A percentile compares a stretch with the other conserved stretches of the same genome.
Conservation (phyloP, 2,329 filamentous ascomycete genomes). For the Sclerotinia nivalis region DNA sequence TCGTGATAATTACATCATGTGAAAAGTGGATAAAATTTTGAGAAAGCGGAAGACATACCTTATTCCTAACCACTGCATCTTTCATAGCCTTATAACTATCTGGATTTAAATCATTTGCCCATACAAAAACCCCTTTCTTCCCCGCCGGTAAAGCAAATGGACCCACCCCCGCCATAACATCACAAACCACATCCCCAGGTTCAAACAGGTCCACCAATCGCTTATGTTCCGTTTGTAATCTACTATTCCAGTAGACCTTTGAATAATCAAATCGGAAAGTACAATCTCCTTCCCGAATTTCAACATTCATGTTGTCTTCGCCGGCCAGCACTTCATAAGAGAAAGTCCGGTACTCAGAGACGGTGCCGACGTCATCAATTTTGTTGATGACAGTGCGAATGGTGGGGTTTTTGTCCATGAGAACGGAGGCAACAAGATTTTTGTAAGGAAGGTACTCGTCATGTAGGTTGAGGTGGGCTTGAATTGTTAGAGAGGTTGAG, state of each 20-base stretch:
- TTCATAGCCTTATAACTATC: conserved; percentile 75
- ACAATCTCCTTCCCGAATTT: conserved; percentile 79
- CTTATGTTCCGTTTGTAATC: conserved; percentile 85
- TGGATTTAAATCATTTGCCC: conserved; percentile 96
- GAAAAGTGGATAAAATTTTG: not conserved
- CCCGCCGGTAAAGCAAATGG: conserved; percentile 92
- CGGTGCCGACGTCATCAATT: conserved; percentile 79
- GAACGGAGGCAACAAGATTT: conserved; percentile 76
- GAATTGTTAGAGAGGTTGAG: not conserved
- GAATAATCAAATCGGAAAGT: conserved; percentile 91
- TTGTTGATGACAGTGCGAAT: conserved; percentile 96
- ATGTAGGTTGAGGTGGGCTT: conserved; percentile 87
- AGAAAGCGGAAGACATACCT: conserved; percentile 52
- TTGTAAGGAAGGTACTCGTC: conserved; percentile 84
- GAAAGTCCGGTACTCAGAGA: conserved; percentile 89
- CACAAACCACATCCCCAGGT: conserved; percentile 85
- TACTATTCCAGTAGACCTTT: conserved; percentile 97
- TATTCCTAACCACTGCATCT: conserved; percentile 74
- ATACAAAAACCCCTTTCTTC: conserved; percentile 87
- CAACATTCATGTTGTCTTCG: conserved; percentile 78
- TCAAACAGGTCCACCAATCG: conserved; percentile 74
- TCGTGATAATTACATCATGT: conserved; percentile 31
- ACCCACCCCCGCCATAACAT: conserved; percentile 96
- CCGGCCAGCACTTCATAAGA: conserved; percentile 87
- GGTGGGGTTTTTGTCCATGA: conserved; percentile 83